Conservation (phyloP, 805 yeast genomes). For the Saccharomycopsis malanga region DNA sequence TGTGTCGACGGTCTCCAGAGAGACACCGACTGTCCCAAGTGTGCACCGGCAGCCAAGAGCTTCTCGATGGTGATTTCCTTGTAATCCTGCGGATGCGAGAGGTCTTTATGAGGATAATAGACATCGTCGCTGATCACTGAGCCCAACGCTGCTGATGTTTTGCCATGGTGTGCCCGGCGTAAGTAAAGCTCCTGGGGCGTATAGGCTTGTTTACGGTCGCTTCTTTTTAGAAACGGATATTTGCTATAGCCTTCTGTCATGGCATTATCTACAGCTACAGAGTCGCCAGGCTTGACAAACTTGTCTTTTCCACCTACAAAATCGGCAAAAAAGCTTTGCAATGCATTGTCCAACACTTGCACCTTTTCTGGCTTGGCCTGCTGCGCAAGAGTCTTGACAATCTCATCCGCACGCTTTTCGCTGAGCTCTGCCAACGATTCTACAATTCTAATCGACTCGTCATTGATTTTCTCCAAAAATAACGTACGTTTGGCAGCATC, state of each 20-base stretch:
- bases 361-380: conserved; percentile 2
- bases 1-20: conserved; percentile 76
- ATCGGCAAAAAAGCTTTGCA: conserved; percentile 14
- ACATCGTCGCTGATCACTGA: conserved; percentile 49
- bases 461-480: conserved; percentile 12
- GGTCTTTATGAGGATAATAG: conserved; percentile 63
- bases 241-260: conserved; percentile 21
- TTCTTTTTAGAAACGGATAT: conserved; percentile 59
- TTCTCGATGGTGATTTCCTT: conserved; percentile 57
- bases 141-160: conserved; percentile 52
- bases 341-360: conserved; percentile 10
- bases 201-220: conserved; percentile 58
- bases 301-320: conserved; percentile 19
- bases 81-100: conserved; percentile 49
- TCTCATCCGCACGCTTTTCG: conserved; percentile 1
- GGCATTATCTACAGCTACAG: neutral
- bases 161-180: conserved; percentile 61
- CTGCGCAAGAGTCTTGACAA: neutral
- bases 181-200: conserved; percentile 69
- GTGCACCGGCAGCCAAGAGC: conserved; percentile 87
- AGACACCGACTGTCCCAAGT: conserved; percentile 83
- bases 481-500: neutral
- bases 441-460: conserved; percentile 13
- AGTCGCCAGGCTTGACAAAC: neutral
- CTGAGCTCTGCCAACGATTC: conserved; percentile 5